These are phyloP conservation scores for Flaveria floridana DNA, from an alignment of 140 eudicot species.

Conservation along the genomic window DNA sequence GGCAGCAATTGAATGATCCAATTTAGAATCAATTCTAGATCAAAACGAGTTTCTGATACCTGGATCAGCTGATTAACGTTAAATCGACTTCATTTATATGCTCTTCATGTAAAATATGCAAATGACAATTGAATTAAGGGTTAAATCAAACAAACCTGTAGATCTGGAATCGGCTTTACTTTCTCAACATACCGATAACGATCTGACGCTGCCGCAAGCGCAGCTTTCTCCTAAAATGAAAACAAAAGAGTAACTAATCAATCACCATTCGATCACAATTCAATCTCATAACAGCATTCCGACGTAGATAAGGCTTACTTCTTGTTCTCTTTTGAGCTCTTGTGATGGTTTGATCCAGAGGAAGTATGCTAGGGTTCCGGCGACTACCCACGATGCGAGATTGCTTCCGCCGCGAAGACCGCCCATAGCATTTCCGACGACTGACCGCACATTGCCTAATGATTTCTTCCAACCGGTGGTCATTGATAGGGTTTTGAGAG, in stretches of 20 bases:
- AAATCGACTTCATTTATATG: not conserved
- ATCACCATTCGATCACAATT: not conserved
- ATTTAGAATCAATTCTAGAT: not conserved
- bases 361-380: slow-evolving; percentile 90
- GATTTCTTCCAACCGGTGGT: slow-evolving; percentile 54
- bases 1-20: not conserved
- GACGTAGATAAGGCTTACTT: slow-evolving; percentile 34
- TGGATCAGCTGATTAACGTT: not conserved
- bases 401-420: slow-evolving; percentile 76
- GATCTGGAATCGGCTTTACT: slow-evolving; percentile 81
- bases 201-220: slow-evolving; percentile 71
- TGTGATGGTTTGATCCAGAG: slow-evolving; percentile 84
- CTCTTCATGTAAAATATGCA: not conserved
- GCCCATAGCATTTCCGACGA: slow-evolving; percentile 64
- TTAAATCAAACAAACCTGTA: slow-evolving; percentile 48
- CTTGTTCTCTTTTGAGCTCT: slow-evolving; percentile 68
- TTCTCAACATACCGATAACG: slow-evolving; percentile 76
- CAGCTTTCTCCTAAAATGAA: slow-evolving; percentile 58
- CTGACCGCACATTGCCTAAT: slow-evolving; percentile 52
- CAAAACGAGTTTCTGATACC: not conserved
- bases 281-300: not conserved
- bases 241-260: not conserved
- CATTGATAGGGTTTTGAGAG: slow-evolving; percentile 39
- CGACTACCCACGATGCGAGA: slow-evolving; percentile 88
- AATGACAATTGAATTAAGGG: not conserved